phyloP scores from a whole-genome alignment of 1,284 basidiomycete species.

The Cryptococcus maquisensis region DNA sequence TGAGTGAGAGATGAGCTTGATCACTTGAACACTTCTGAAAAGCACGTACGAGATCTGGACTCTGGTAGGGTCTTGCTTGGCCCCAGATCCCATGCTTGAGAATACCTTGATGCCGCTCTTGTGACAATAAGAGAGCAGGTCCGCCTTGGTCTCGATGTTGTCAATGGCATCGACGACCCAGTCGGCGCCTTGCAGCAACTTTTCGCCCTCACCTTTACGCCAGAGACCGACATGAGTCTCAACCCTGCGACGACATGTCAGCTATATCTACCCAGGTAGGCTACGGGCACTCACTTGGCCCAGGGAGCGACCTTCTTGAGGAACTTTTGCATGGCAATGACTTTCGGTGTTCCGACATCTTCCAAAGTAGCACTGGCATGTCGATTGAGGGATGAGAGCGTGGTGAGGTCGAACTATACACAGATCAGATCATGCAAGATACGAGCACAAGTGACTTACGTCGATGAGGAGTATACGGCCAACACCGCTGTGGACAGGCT shows the following conservation, averaged over 20 bases:
- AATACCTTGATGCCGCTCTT: conserved; percentile 78
- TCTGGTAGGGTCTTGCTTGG: conserved; percentile 90
- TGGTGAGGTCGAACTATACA: conserved; percentile 81
- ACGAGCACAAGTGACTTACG: conserved; percentile 10
- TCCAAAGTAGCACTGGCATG: conserved; percentile 87
- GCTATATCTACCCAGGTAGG: background rate
- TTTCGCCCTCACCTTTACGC: conserved; percentile 67
- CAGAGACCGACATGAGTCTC: conserved; percentile 79
- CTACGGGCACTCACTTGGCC: conserved; percentile 41
- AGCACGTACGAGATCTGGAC: conserved; percentile 68
- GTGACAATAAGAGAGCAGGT: conserved; percentile 77
- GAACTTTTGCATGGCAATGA: conserved; percentile 69
- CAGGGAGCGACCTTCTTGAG: conserved; percentile 65
- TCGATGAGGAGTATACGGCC: conserved; percentile 51
- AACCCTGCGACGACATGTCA: conserved; percentile 52
- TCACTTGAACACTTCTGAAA: background rate
- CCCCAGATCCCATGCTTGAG: conserved; percentile 96
- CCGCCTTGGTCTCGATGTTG: conserved; percentile 92
- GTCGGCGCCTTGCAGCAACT: conserved; percentile 70
- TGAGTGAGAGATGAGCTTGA: conserved; percentile 30
- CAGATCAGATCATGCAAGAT: background rate
- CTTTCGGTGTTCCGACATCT: conserved; percentile 94
- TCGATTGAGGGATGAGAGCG: conserved; percentile 84
- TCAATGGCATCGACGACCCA: conserved; percentile 97
- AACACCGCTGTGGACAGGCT: conserved; percentile 43